Evolutionary conservation across 179 eudicot species (phyloP).

Genomic region (Heliamphora pulchella): DNA sequence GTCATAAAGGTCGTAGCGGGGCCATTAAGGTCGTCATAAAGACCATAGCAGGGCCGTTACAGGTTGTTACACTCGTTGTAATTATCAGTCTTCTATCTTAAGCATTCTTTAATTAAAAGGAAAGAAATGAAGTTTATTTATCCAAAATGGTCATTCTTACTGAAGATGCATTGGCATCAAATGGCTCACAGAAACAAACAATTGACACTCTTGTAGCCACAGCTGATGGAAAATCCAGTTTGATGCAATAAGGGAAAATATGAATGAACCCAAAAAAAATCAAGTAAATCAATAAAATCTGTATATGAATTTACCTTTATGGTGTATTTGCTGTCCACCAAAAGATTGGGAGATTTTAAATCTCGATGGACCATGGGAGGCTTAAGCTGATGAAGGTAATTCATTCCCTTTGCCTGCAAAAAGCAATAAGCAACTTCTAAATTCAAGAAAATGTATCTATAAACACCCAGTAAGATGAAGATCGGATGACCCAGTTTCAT

Average conservation of each 20-base stretch:
- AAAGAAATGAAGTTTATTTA: not conserved
- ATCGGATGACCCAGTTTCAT: not conserved
- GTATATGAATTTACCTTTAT: slow-evolving; percentile 35
- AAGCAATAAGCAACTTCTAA: slow-evolving; percentile 13
- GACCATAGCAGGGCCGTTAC: no score
- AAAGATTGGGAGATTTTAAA: slow-evolving; percentile 54
- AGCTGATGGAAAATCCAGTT: not conserved
- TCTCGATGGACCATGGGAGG: slow-evolving; percentile 58
- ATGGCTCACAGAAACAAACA: not conserved
- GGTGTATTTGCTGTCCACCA: slow-evolving; percentile 50
- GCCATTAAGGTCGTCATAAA: no score
- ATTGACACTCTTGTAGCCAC: not conserved
- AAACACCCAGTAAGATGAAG: not conserved
- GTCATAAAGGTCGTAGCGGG: no score
- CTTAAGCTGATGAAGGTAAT: slow-evolving; percentile 52
- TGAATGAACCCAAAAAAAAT: not conserved
- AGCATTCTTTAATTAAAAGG: not conserved
- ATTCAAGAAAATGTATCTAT: slow-evolving; percentile 5
- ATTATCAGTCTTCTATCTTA: not conserved
- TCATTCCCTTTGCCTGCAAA: slow-evolving; percentile 57
- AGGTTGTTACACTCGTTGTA: not conserved
- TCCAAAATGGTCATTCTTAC: not conserved
- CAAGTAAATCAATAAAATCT: not conserved
- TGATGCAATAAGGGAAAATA: not conserved
- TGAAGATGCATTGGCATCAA: not conserved